Evolutionary conservation across 768 basidiomycete genomes (phyloP).

Genomic region (Termitomyces heimii): DNA sequence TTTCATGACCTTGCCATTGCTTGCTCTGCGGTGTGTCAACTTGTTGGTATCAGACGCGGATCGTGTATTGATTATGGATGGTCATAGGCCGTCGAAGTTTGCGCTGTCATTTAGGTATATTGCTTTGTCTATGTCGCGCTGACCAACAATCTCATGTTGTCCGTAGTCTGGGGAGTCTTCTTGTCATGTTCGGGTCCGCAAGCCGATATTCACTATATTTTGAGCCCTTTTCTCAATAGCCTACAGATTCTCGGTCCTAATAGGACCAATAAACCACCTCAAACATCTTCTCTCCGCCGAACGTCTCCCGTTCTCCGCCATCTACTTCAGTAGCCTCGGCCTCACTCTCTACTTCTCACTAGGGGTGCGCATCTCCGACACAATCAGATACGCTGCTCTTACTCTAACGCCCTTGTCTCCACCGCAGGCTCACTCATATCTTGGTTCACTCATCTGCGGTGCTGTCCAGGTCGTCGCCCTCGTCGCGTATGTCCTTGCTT

Average conservation of each 20-base stretch:
- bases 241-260: conserved; percentile 71
- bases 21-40: conserved; percentile 31
- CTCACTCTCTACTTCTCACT: conserved; percentile 91
- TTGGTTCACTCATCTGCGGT: conserved; percentile 82
- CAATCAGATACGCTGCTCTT: not conserved
- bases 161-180: conserved; percentile 72
- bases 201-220: not conserved
- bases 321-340: conserved; percentile 80
- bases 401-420: not conserved
- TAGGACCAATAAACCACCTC: conserved; percentile 87
- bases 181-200: conserved; percentile 93
- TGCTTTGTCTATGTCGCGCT: not conserved
- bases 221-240: not conserved
- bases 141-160: conserved; percentile 5
- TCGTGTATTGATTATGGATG: conserved; percentile 2
- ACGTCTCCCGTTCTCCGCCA: conserved; percentile 74
- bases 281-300: conserved; percentile 84
- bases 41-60: not conserved
- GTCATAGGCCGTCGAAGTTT: conserved; percentile 82
- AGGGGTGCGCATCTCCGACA: conserved; percentile 48
- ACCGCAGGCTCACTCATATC: conserved; percentile 67
- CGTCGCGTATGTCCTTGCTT: conserved; percentile 85
- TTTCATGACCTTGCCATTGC: conserved; percentile 72
- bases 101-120: conserved; percentile 78
- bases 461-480: conserved; percentile 83